Evolutionary conservation across 164 flowering plant genomes (phyloP), one percentile per base, ranked within the genome.

Genomic region (Dillenia turbinata): DNA sequence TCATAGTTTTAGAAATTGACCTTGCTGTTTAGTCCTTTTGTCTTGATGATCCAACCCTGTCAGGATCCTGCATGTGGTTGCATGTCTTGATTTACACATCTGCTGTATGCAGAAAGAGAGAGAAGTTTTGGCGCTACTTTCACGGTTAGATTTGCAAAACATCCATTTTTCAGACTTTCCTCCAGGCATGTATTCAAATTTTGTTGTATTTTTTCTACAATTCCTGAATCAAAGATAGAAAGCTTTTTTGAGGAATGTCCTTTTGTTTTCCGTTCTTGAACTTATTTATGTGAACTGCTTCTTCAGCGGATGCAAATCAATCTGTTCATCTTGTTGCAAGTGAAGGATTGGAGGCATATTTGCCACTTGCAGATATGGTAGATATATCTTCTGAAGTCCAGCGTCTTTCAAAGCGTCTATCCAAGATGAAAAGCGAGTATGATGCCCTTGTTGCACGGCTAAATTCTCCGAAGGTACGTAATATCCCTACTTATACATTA

Each of bases 341-440:
- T 71, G 98, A 92, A 78, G 93, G 98, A 16, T 77, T 92, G 45
- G 98, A 90, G 73, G 96, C 96, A 44, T 92, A 90, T 78, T 92
- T 92, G 17, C 98, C 98, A 44, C 93, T 92, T 61, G 86, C 92
- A 47, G 94, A 85, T 59, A 88, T 92, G 98, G 83, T 92, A 33
- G 98, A 92, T 77, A 77, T 90, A 59, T 81, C 96, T 68, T 77
- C 96, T 51, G 96, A 92, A 82, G 77, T 87, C 17, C 75, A 88
- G 59, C 90, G 98, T 47, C 88, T 92, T 65, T 73, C 89, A 10
- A 92, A 87, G 69, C 90, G 98, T 63, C 86, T 92, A 15, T 75
- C 81, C 26, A 92, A 90, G 77, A 84, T 92, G 94, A 88, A 88
- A 65, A 59, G 62, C 12, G 98, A 92, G 66, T 85, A 86, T 70